Evolutionary conservation across 305 asterid genomes (phyloP).

Genomic region (Petunia hybrid): DNA sequence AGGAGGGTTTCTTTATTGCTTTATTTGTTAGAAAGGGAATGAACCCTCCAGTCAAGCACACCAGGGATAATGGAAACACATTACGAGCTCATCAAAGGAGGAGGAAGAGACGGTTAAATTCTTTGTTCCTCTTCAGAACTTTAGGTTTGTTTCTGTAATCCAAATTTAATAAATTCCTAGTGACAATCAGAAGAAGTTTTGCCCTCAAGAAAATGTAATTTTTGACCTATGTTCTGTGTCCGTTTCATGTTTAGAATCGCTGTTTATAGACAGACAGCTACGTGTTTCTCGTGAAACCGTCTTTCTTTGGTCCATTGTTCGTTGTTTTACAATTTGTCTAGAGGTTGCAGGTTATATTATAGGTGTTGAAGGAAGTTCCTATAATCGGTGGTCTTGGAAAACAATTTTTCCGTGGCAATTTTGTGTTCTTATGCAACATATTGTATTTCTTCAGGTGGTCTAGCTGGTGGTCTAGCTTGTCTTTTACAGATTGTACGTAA

Average conservation of each 20-base stretch:
- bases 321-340: too few relatives aligned
- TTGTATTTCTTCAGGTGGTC: too few relatives aligned
- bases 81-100: slow-evolving; percentile 16
- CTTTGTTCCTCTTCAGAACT: slow-evolving; percentile 24
- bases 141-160: slow-evolving; percentile 19
- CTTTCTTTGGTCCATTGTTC: too few relatives aligned
- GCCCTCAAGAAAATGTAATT: neutral
- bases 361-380: too few relatives aligned
- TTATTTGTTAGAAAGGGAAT: slow-evolving; percentile 55
- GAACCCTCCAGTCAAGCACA: neutral
- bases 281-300: too few relatives aligned
- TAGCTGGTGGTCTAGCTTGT: too few relatives aligned
- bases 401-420: too few relatives aligned
- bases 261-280: too few relatives aligned
- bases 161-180: neutral
- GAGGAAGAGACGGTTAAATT: neutral
- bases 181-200: neutral
- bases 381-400: too few relatives aligned
- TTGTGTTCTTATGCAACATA: too few relatives aligned
- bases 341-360: too few relatives aligned
- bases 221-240: neutral
- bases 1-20: slow-evolving; percentile 93
- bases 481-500: too few relatives aligned
- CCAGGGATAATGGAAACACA: neutral
- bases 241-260: slow-evolving; percentile 1